Percentiles rank a stretch among this genome's conserved stretches.
phyloP scores from a whole-genome alignment of 1,284 basidiomycete species.

The Meripilus lineatus region DNA sequence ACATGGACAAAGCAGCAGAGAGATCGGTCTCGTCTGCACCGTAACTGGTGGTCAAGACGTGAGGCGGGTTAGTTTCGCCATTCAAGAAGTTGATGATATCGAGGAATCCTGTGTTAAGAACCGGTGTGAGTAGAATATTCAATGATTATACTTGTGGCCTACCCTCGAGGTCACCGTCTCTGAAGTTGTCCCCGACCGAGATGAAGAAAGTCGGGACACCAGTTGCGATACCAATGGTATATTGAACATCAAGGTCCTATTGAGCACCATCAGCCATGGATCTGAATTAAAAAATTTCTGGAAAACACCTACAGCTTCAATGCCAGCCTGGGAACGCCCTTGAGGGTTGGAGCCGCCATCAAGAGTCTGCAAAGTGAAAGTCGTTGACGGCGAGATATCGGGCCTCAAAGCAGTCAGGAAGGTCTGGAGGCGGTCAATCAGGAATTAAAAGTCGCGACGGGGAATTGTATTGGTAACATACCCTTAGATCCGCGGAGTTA shows the following conservation, averaged over 20 bases:
- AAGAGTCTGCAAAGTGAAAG: constrained; percentile 48
- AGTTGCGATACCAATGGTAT: constrained; percentile 45
- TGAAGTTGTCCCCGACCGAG: constrained; percentile 38
- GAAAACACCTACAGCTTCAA: constrained; percentile 19
- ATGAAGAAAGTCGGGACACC: constrained; percentile 23
- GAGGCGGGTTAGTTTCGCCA: constrained; percentile 39
- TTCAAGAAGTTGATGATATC: constrained; percentile 21
- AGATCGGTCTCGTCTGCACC: constrained; percentile 22
- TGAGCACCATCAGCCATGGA: constrained; percentile 10
- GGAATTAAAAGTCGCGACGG: background rate
- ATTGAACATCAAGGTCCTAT: constrained; percentile 56
- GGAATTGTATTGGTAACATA: constrained; percentile 12
- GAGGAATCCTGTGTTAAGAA: constrained; percentile 17
- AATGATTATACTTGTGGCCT: no score
- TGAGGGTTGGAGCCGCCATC: constrained; percentile 49
- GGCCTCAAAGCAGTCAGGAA: constrained; percentile 46
- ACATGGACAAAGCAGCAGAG: constrained; percentile 43
- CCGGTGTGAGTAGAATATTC: no score
- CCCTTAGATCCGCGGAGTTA: constrained; percentile 43
- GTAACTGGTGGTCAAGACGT: constrained; percentile 45
- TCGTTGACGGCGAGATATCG: constrained; percentile 44
- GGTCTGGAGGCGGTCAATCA: constrained; percentile 28
- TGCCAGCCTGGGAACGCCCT: constrained; percentile 12
- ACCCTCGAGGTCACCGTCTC: constrained; percentile 14
- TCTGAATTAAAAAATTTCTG: constrained; percentile 30